Percentiles rank a stretch among this genome's conserved stretches.
Evolutionary conservation across 345 rosid species (phyloP).

Genomic region (Dimocarpus longan): DNA sequence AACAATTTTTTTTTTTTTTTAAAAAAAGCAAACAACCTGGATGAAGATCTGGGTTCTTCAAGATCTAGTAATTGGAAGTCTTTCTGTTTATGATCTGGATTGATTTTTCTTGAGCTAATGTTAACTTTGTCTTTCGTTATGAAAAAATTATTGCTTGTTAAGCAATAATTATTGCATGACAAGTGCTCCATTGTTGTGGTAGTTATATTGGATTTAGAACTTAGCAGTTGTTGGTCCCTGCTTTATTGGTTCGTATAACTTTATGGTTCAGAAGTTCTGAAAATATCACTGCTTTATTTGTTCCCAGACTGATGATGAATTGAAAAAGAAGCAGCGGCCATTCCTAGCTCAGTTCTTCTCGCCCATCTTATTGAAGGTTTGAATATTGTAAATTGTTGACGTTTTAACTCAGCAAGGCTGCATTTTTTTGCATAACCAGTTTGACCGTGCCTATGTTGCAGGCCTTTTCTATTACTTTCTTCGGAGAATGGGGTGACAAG

Average conservation of each 20-base stretch:
- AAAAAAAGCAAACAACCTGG: too few relatives aligned
- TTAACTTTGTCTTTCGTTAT: background rate
- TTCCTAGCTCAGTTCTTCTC: constrained; percentile 78
- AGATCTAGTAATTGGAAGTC: background rate
- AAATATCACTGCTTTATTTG: constrained; percentile 10
- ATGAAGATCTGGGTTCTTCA: too few relatives aligned
- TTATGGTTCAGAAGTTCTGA: background rate
- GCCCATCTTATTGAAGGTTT: constrained; percentile 86
- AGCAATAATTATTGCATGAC: background rate
- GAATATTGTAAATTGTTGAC: background rate
- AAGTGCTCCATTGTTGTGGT: background rate
- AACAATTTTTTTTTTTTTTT: too few relatives aligned
- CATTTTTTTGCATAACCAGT: constrained; percentile 10
- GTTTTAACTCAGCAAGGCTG: background rate
- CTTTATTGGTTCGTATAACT: background rate
- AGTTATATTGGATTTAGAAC: background rate
- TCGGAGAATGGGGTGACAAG: constrained; percentile 99
- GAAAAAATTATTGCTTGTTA: background rate
- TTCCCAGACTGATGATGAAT: constrained; percentile 66
- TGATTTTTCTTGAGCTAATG: background rate
- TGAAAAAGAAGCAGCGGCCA: constrained; percentile 68
- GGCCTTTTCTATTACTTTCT: constrained; percentile 96
- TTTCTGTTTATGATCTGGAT: background rate
- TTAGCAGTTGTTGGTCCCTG: background rate
- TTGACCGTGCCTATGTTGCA: constrained; percentile 38